Base-by-base conservation (phyloP, 169 alveolate genomes). In the Plasmodium berghei region DNA sequence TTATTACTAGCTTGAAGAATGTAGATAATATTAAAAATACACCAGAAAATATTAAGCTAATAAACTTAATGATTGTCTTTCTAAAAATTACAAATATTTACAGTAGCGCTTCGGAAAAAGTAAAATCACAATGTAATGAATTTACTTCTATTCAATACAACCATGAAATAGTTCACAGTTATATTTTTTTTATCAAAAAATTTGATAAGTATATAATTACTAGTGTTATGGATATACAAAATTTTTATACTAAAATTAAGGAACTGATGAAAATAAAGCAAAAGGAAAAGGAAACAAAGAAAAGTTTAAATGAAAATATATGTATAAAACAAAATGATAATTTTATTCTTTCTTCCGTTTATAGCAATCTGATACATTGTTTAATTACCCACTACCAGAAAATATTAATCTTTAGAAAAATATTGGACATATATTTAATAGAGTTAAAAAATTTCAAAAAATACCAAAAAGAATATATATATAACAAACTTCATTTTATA, bases 351-450 rank as follows among this genome's bases (percentile, higher is more conserved):
- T 8, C 18, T 34, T 40, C 40, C 56, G 22, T 83, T 9, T 62
- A 54, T 62, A 67, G 34, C 20, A 45, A 67, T 9, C 55, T 83
- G 16, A 26, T 42, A 14, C 28, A 66, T 1, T 72, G 56, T 54
- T 54, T 83, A 83, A 83, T 12, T 45, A 42, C 26, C 42, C 55
- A 56, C 62, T 69, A 40, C 48, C 54, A 59, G 40, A 83, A 83
- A 83, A 40, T 83, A 54, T 67, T 45, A 14, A 83, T 67, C 16
- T 83, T 83, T 83, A 83, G 49, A 67, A 55, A 67, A 55, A 83
- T 83, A 28, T 42, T 83, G 55, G 73, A 83, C 10, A 45, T 83
- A 54, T 83, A 83, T 83, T 67, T 83, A 83, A 83, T 83, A 28
- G 83, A 66, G 20, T 55, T 83, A 28, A 83, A 67, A 24, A 83